Conservation (phyloP, 768 basidiomycete genomes). For the Hygrocybe punicea region DNA sequence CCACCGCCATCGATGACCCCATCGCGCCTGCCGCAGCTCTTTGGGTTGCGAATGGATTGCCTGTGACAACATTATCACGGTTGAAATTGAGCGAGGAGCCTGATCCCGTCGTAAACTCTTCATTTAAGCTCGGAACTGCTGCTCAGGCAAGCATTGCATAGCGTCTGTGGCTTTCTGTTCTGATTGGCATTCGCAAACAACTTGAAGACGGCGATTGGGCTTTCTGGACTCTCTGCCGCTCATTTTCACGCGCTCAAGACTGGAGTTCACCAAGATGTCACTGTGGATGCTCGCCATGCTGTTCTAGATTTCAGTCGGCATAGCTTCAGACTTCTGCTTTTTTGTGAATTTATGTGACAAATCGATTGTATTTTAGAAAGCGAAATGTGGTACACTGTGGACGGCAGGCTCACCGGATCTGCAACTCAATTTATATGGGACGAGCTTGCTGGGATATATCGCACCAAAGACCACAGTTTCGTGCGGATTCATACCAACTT, state of each 20-base stretch:
- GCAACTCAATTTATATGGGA: conserved; percentile 38
- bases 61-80: conserved; percentile 32
- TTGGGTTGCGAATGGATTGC: conserved; percentile 44
- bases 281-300: conserved; percentile 55
- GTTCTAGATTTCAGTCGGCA: conserved; percentile 48
- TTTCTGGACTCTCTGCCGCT: conserved; percentile 52
- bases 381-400: conserved; percentile 48
- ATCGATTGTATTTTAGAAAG: conserved; percentile 35
- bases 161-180: background rate
- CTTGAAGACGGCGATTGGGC: conserved; percentile 44
- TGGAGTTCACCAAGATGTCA: conserved; percentile 45
- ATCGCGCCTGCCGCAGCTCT: conserved; percentile 23
- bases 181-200: background rate
- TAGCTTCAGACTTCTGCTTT: background rate
- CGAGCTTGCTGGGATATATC: conserved; percentile 49
- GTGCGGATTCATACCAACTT: conserved; percentile 64
- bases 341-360: background rate
- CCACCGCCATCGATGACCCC: background rate
- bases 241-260: conserved; percentile 48
- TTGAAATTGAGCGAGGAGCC: conserved; percentile 39
- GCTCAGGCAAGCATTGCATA: conserved; percentile 43
- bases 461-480: conserved; percentile 47
- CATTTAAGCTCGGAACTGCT: conserved; percentile 50
- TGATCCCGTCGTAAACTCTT: conserved; percentile 48
- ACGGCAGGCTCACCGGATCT: conserved; percentile 34